Percentiles rank a stretch among this genome's conserved stretches.
Conservation (phyloP, 179 eudicot species). For the Drosera spatulata region DNA sequence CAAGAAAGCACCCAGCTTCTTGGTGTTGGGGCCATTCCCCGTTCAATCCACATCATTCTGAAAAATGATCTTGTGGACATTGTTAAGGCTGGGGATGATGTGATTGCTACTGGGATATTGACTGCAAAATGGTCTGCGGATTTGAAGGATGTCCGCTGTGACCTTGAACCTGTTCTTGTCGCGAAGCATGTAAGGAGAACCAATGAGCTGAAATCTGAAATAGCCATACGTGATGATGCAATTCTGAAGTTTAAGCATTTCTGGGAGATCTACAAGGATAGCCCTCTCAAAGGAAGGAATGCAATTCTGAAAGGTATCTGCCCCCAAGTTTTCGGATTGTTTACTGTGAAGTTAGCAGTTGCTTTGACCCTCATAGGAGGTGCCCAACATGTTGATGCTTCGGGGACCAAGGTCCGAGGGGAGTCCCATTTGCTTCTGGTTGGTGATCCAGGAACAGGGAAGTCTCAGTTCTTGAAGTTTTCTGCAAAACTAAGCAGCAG, state of each 20-base stretch:
- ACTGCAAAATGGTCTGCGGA: slow-evolving; percentile 95
- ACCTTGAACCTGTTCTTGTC: slow-evolving; percentile 83
- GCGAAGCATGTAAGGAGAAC: slow-evolving; percentile 77
- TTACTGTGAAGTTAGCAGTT: slow-evolving; percentile 94
- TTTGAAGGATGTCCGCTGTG: slow-evolving; percentile 88
- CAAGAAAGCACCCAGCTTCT: slow-evolving; percentile 89
- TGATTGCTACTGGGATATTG: slow-evolving; percentile 71
- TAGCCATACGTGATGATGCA: slow-evolving; percentile 58
- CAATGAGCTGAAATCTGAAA: slow-evolving; percentile 70
- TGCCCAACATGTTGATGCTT: slow-evolving; percentile 90
- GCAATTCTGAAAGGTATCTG: slow-evolving; percentile 73
- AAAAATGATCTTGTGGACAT: slow-evolving; percentile 89
- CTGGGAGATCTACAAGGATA: slow-evolving; percentile 58
- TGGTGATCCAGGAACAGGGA: slow-evolving; percentile 97
- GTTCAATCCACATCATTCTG: slow-evolving; percentile 81
- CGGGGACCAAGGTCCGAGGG: slow-evolving; percentile 91
- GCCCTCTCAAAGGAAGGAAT: slow-evolving; percentile 86
- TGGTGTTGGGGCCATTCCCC: slow-evolving; percentile 92
- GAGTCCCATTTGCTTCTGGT: slow-evolving; percentile 95
- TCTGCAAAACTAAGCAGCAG: slow-evolving; percentile 73
- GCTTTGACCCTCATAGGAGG: slow-evolving; percentile 93
- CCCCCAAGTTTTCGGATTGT: slow-evolving; percentile 91
- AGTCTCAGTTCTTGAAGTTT: slow-evolving; percentile 82
- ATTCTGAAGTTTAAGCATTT: slow-evolving; percentile 43
- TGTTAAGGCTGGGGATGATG: slow-evolving; percentile 97